phyloP scores from a whole-genome alignment of 148 eudicot species.

The Silene latifolia region DNA sequence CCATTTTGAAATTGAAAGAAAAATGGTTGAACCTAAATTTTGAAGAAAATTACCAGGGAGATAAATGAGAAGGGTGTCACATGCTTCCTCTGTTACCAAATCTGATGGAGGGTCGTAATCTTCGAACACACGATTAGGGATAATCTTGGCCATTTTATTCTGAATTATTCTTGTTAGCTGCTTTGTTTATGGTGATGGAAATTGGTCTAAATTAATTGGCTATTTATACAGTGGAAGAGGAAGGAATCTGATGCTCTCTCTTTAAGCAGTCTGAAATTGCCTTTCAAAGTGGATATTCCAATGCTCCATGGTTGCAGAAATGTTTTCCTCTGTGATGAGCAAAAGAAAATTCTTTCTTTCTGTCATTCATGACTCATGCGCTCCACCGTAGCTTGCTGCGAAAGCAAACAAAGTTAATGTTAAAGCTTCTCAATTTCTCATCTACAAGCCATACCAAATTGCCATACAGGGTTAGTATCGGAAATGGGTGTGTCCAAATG shows the following conservation, averaged over 20 bases:
- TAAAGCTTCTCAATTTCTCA: background rate
- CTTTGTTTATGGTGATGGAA: constrained; percentile 16
- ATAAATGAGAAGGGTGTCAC: constrained; percentile 48
- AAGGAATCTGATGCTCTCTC: constrained; percentile 4
- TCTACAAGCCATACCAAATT: background rate
- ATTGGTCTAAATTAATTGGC: background rate
- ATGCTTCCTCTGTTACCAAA: constrained; percentile 38
- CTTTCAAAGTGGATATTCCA: constrained; percentile 29
- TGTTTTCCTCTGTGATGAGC: constrained; percentile 18
- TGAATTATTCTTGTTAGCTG: constrained; percentile 10
- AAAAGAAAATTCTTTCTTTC: constrained; percentile 16
- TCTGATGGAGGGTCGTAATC: constrained; percentile 47
- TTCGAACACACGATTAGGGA: constrained; percentile 30
- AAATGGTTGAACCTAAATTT: background rate
- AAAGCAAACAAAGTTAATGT: constrained; percentile 11
- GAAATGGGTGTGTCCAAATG: too few relatives aligned
- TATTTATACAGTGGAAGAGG: constrained; percentile 15
- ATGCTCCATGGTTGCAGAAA: constrained; percentile 15
- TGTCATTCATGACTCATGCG: constrained; percentile 7
- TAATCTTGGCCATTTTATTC: constrained; percentile 19
- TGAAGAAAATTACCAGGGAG: constrained; percentile 46
- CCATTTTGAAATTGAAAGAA: too few relatives aligned
- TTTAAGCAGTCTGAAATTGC: background rate
- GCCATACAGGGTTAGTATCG: background rate
- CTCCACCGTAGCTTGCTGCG: constrained; percentile 7